phyloP scores from a whole-genome alignment of 768 basidiomycete species.

The Mycena galericulata region DNA sequence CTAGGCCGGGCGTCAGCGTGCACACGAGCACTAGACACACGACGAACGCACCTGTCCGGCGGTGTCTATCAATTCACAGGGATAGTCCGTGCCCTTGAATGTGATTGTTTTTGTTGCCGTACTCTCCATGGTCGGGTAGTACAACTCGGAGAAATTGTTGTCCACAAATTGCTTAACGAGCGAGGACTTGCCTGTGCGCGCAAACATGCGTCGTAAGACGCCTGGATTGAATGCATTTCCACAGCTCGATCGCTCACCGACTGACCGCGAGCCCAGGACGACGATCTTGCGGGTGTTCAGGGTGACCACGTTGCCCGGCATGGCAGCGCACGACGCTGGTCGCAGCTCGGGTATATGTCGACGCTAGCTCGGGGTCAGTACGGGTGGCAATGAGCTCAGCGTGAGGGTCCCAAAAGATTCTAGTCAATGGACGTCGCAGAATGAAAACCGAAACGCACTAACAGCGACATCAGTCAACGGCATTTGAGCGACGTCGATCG shows the following conservation, averaged over 20 bases:
- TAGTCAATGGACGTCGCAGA: not conserved
- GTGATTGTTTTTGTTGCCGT: constrained; percentile 88
- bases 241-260: constrained; percentile 66
- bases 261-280: constrained; percentile 87
- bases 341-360: too few relatives aligned
- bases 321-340: too few relatives aligned
- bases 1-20: constrained; percentile 51
- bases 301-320: constrained; percentile 22
- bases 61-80: constrained; percentile 98
- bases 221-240: constrained; percentile 35
- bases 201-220: constrained; percentile 27
- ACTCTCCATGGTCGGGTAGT: constrained; percentile 96
- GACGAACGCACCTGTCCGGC: constrained; percentile 86
- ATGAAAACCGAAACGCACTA: constrained; percentile 1
- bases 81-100: constrained; percentile 91
- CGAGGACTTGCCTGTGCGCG: constrained; percentile 87
- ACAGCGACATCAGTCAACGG: not conserved
- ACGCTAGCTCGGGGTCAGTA: constrained; percentile 15
- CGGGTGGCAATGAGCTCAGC: not conserved
- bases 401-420: not conserved
- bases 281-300: constrained; percentile 75
- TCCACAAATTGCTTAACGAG: constrained; percentile 94
- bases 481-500: constrained; percentile 18
- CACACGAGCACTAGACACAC: constrained; percentile 18
- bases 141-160: constrained; percentile 90